Evolutionary conservation across 2,329 filamentous ascomycete genomes (phyloP).

Genomic region (Alternaria ethzedia): DNA sequence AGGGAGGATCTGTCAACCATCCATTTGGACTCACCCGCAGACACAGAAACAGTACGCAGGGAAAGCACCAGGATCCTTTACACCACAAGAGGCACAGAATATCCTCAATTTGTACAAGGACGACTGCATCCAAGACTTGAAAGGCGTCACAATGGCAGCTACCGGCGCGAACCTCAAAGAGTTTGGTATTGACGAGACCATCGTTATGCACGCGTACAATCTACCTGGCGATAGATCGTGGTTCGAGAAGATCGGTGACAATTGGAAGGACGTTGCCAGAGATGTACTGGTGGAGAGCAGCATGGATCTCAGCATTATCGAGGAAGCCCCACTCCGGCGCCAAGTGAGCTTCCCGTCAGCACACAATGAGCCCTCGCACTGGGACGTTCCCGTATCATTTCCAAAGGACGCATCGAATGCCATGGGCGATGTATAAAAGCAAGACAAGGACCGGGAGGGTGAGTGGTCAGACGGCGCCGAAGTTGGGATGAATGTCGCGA

Average conservation of each 20-base stretch:
- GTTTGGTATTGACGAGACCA: background rate
- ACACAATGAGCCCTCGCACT: background rate
- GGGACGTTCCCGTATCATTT: background rate
- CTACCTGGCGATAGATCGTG: background rate
- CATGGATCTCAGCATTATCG: background rate
- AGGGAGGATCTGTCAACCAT: background rate
- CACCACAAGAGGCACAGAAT: background rate
- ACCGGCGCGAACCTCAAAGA: background rate
- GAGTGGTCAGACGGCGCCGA: background rate
- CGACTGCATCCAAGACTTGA: background rate
- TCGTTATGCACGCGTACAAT: background rate
- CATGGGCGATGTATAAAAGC: background rate
- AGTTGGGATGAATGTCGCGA: background rate
- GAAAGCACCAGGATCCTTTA: background rate
- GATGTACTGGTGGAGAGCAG: background rate
- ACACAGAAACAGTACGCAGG: background rate
- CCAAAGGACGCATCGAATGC: background rate
- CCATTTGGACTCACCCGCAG: background rate
- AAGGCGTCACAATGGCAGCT: background rate
- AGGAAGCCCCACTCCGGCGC: background rate
- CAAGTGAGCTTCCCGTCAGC: background rate
- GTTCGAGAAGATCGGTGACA: background rate
- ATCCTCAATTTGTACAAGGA: background rate
- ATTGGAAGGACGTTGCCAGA: background rate
- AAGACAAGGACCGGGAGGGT: background rate